phyloP scores from a whole-genome alignment of 1,284 basidiomycete species.

The Exobasidium cylindrosporum region DNA sequence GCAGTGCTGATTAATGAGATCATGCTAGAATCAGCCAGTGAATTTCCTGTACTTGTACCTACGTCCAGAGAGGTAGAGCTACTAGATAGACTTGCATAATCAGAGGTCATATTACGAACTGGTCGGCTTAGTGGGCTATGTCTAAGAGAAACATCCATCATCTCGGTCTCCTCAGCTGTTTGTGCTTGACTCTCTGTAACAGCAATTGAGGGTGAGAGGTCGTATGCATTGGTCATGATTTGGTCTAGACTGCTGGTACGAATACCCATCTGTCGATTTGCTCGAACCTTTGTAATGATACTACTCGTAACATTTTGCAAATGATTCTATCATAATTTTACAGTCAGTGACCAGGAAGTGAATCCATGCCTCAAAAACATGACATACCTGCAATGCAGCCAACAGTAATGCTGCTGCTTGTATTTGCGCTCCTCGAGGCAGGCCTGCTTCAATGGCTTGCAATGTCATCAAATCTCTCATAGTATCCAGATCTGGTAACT shows the following conservation, averaged over 20 bases:
- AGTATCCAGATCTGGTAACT: constrained; percentile 55
- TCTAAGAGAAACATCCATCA: constrained; percentile 17
- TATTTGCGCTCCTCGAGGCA: constrained; percentile 51
- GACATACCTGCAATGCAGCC: constrained; percentile 49
- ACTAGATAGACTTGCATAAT: constrained; percentile 4
- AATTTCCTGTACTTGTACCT: constrained; percentile 20
- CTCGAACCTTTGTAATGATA: constrained; percentile 46
- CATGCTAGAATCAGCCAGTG: constrained; percentile 31
- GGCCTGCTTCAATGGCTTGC: constrained; percentile 55
- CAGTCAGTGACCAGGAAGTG: background rate
- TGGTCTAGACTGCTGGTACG: constrained; percentile 18
- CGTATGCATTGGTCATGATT: constrained; percentile 21
- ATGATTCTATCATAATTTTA: constrained; percentile 30
- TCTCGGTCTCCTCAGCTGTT: constrained; percentile 23
- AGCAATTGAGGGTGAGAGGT: constrained; percentile 18
- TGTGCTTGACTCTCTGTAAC: constrained; percentile 15
- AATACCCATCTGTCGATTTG: constrained; percentile 38
- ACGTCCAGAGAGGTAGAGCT: constrained; percentile 2
- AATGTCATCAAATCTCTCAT: constrained; percentile 57
- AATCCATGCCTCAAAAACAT: background rate
- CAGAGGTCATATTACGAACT: background rate
- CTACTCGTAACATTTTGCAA: constrained; percentile 48
- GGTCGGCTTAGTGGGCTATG: background rate
- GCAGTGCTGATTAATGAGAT: constrained; percentile 43
- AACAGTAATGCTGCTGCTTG: constrained; percentile 54